Percentiles rank a stretch among this genome's conserved stretches.
Conservation (phyloP, 2,329 filamentous ascomycete genomes). For the Rutstroemia sp. region DNA sequence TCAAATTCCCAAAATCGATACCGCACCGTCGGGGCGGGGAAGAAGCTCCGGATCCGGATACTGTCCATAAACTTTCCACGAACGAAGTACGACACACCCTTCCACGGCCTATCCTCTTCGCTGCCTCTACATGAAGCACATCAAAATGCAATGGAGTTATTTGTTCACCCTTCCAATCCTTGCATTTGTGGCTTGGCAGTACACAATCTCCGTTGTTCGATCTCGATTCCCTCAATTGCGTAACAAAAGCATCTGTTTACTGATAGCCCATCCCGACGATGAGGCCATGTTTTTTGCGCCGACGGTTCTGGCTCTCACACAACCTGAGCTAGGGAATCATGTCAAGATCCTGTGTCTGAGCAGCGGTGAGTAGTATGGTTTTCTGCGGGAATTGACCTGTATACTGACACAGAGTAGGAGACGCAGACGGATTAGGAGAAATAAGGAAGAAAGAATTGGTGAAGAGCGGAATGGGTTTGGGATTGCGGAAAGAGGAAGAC, state of each 20-base stretch:
- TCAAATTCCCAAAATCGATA: too few relatives aligned
- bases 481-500: conserved; percentile 66
- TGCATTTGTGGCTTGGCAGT: conserved; percentile 32
- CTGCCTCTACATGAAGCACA: background rate
- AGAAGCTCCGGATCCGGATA: too few relatives aligned
- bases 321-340: conserved; percentile 75
- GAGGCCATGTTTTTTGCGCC: conserved; percentile 99
- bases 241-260: conserved; percentile 80
- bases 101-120: background rate
- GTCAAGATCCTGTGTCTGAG: conserved; percentile 91
- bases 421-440: conserved; percentile 81
- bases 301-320: conserved; percentile 74
- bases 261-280: conserved; percentile 96
- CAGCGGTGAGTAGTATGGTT: conserved; percentile 48
- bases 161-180: conserved; percentile 31
- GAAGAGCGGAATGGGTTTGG: conserved; percentile 70
- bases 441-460: conserved; percentile 77
- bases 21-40: too few relatives aligned
- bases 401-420: conserved; percentile 41
- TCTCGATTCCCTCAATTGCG: conserved; percentile 57
- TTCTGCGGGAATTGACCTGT: background rate
- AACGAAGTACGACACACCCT: background rate
- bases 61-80: background rate
- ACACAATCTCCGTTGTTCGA: conserved; percentile 30
- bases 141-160: conserved; percentile 25